phyloP scores from a whole-genome alignment of 345 rosid species.

The Eucalyptus shirleyi region DNA sequence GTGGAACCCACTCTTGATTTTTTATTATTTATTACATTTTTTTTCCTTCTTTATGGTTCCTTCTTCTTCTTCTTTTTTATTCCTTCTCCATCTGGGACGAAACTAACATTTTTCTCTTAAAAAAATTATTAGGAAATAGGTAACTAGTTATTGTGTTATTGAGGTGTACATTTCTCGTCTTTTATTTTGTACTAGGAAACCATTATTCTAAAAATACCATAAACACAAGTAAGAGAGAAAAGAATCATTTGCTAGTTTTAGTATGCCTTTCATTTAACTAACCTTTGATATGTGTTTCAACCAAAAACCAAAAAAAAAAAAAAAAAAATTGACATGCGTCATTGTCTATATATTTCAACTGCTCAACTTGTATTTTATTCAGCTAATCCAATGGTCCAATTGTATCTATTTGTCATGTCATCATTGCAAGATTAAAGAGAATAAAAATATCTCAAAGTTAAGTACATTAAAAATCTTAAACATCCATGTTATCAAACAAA shows the following conservation, averaged over 20 bases:
- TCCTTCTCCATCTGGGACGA: not conserved
- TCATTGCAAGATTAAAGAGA: not conserved
- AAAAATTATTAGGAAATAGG: not conserved
- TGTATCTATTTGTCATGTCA: not conserved
- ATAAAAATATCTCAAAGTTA: not conserved
- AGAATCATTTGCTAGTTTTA: no score
- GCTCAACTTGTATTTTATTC: fast-evolving
- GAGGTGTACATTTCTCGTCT: not conserved
- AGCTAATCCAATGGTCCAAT: fast-evolving
- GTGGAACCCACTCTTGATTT: not conserved
- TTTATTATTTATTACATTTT: not conserved
- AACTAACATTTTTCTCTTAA: fast-evolving
- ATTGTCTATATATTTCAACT: not conserved
- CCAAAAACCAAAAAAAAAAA: no score
- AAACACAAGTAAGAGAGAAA: no score
- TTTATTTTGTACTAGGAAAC: no score
- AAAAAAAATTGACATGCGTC: no score
- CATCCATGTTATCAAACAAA: not conserved
- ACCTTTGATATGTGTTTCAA: not conserved
- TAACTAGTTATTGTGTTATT: not conserved
- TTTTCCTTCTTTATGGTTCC: not conserved
- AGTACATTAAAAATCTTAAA: not conserved
- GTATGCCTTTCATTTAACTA: not conserved
- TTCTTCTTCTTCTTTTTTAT: not conserved
- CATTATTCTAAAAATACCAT: no score